These are phyloP conservation scores for Penicillium sp. DNA, from an alignment of 2,329 filamentous ascomycete genomes.

Conservation along the genomic window DNA sequence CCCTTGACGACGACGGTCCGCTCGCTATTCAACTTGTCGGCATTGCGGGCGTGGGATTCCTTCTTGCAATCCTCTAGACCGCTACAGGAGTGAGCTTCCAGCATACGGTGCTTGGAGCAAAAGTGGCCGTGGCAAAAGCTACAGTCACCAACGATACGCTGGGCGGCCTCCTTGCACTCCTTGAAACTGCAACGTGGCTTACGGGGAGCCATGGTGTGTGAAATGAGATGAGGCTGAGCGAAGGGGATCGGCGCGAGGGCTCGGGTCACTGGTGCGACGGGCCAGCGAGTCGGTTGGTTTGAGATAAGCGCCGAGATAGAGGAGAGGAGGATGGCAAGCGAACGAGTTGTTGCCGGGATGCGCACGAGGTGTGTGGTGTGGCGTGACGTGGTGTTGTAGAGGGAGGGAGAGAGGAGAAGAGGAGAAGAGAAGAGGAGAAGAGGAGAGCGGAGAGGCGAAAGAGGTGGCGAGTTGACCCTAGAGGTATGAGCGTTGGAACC, in stretches of 20 bases:
- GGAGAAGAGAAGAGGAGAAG: constrained; percentile 5
- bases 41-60: constrained; percentile 92
- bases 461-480: constrained; percentile 9
- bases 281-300: constrained; percentile 11
- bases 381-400: not conserved
- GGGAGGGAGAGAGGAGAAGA: not conserved
- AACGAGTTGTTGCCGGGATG: not conserved
- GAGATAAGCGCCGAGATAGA: constrained; percentile 25
- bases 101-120: constrained; percentile 90
- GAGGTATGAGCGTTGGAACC: constrained; percentile 11
- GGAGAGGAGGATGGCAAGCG: not conserved
- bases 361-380: not conserved
- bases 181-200: constrained; percentile 81
- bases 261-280: constrained; percentile 3
- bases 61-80: constrained; percentile 97
- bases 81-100: constrained; percentile 92
- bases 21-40: constrained; percentile 88
- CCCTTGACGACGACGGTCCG: constrained; percentile 93
- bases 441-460: constrained; percentile 2
- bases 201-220: constrained; percentile 51
- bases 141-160: constrained; percentile 95
- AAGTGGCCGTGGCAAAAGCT: constrained; percentile 92
- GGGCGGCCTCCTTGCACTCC: constrained; percentile 83
- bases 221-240: constrained; percentile 13
- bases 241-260: not conserved